Evolutionary conservation across 1,284 basidiomycete genomes (phyloP), one percentile per base, ranked within the genome.

Genomic region (Boletellus deceptivus): DNA sequence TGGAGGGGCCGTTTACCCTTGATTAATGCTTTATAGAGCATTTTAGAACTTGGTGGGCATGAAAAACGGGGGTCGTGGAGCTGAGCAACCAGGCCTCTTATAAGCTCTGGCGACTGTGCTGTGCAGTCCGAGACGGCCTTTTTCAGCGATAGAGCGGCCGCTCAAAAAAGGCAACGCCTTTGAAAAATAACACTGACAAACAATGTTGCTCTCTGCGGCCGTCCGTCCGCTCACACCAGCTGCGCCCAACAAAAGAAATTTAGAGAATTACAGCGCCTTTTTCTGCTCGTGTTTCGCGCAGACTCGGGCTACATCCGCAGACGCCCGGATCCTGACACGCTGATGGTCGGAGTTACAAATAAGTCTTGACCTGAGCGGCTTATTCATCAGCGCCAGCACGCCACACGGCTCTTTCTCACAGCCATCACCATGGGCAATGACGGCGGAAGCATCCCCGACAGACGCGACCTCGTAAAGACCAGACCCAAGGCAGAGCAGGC

Each of bases 361-460:
- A 0, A 1, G 6, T 24, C 38, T 17, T 10, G 34, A 52, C 48
- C 36, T 46, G 11, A 49, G 27, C 2, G 10, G 24, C 48, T 61
- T 51, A 48, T 31, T 53, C 39, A 48, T 47, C 57, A 34, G 29
- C 29, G 29, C 37, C 20, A 35, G 17, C 33, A 17, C 29, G 39
- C 31, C 25, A n/a, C 42, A 27, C 35, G 42, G n/a, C 43, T 43
- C 51, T 36, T 37, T 29, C 35, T 33, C 27, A 33, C 13, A 43
- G 3, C 53, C 39, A 39, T 57, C 57, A 67, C 10, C 67, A 89
- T 89, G 88, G 88, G 88, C 69, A 90, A 90, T 80, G 89, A 91
- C 70, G 88, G 89, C 61, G 88, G 88, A 75, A 88, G 85, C 62
- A 92, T 93, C 56, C 88, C 90, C 2, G 89, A 92, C 67, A 79